These are phyloP conservation scores for Carex arenaria DNA, from an alignment of 202 grass and related monocot genomes.

Conservation along the genomic window DNA sequence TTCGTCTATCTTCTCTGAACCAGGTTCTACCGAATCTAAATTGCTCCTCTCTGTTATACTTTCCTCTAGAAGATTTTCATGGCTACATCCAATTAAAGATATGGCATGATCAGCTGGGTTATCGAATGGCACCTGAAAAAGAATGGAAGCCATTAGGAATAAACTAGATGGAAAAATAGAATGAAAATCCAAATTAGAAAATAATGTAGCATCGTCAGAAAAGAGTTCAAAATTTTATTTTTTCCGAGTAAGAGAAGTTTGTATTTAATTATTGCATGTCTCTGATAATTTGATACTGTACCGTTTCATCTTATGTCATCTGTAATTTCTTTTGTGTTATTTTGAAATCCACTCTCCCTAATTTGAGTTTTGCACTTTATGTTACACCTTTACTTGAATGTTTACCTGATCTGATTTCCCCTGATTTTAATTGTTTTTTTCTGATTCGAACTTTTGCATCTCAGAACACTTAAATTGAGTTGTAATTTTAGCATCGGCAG, in stretches of 20 bases:
- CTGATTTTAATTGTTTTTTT: neutral
- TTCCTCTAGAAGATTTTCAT: conserved; percentile 1
- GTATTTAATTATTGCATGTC: neutral
- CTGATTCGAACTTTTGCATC: too few species aligned
- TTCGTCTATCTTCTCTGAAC: conserved; percentile 9
- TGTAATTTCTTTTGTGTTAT: neutral
- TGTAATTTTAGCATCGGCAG: neutral
- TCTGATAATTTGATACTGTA: neutral
- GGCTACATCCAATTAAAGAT: conserved; percentile 10
- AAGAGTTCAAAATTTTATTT: neutral
- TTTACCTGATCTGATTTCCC: neutral
- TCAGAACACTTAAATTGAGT: neutral
- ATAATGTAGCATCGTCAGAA: neutral
- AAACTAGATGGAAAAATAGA: neutral
- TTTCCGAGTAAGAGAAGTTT: neutral
- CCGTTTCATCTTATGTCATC: neutral
- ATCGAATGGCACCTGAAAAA: conserved; percentile 21
- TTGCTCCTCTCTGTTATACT: conserved; percentile 11
- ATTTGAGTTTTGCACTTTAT: neutral
- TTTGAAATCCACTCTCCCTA: neutral
- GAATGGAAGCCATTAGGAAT: neutral
- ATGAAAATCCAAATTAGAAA: neutral
- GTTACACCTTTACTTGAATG: neutral
- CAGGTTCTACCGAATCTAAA: conserved; percentile 1
- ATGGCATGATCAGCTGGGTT: neutral